Evolutionary conservation across 345 rosid genomes (phyloP).

Genomic region (Gossypium ekmanianum): DNA sequence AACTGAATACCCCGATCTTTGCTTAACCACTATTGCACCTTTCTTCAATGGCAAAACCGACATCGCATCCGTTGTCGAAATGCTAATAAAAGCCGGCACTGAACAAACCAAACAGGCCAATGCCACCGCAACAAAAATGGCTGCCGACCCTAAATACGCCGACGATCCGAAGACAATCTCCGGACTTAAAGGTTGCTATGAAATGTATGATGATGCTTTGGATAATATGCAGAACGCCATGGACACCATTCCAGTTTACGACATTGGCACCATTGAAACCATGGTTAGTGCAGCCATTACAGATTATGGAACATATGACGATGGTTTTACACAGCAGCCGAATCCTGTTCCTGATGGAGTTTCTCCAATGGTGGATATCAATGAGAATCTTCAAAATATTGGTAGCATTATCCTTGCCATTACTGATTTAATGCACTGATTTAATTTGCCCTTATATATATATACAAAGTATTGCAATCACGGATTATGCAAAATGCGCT

Average conservation of each 20-base stretch:
- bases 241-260: slow-evolving; percentile 25
- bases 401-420: slow-evolving; percentile 34
- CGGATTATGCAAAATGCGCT: too few species aligned
- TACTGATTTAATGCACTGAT: slow-evolving; percentile 13
- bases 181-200: slow-evolving; percentile 23
- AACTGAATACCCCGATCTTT: slow-evolving; percentile 29
- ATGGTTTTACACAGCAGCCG: slow-evolving; percentile 22
- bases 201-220: slow-evolving; percentile 30
- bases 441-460: too few species aligned
- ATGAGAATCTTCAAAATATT: slow-evolving; percentile 26
- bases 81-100: slow-evolving; percentile 24
- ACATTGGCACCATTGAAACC: slow-evolving; percentile 27
- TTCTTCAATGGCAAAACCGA: slow-evolving; percentile 23
- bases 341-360: background rate
- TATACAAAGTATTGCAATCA: too few species aligned
- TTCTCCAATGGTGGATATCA: slow-evolving; percentile 17
- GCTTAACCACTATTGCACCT: slow-evolving; percentile 23
- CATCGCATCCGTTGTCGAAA: slow-evolving; percentile 11
- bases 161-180: background rate
- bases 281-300: slow-evolving; percentile 40
- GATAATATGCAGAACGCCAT: slow-evolving; percentile 30
- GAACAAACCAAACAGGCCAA: background rate
- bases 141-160: background rate
- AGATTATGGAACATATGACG: slow-evolving; percentile 30
- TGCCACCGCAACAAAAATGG: background rate